phyloP scores from a whole-genome alignment of 2,329 filamentous ascomycete genomes.

The Akanthomyces uredinophilus region DNA sequence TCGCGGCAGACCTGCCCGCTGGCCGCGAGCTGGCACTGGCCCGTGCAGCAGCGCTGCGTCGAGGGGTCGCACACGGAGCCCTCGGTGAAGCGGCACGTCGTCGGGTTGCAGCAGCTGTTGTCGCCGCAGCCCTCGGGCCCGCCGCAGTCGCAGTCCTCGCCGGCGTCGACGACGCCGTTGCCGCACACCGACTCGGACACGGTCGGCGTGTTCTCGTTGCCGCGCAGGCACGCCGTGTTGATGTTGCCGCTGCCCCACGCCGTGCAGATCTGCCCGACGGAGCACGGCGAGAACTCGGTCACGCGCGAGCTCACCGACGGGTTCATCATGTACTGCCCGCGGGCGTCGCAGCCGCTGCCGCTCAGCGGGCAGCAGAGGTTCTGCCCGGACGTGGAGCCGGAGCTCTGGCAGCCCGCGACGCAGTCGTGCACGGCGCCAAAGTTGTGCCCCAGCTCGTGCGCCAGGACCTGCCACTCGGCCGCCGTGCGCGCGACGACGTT shows the following conservation, averaged over 20 bases:
- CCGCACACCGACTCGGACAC: slow-evolving; percentile 76
- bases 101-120: slow-evolving; percentile 71
- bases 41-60: slow-evolving; percentile 68
- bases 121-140: slow-evolving; percentile 58
- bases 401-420: slow-evolving; percentile 52
- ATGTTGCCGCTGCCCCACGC: slow-evolving; percentile 69
- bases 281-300: slow-evolving; percentile 71
- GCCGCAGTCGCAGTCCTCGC: slow-evolving; percentile 86
- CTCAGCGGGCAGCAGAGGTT: slow-evolving; percentile 67
- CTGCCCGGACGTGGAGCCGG: slow-evolving; percentile 32
- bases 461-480: slow-evolving; percentile 84
- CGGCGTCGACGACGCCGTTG: slow-evolving; percentile 83
- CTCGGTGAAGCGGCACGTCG: slow-evolving; percentile 70
- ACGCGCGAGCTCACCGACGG: slow-evolving; percentile 67
- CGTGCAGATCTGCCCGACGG: slow-evolving; percentile 80
- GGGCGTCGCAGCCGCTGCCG: slow-evolving; percentile 60
- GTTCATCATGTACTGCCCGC: slow-evolving; percentile 79
- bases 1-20: slow-evolving; percentile 66
- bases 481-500: slow-evolving; percentile 75
- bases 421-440: slow-evolving; percentile 91
- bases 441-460: slow-evolving; percentile 81
- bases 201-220: slow-evolving; percentile 69
- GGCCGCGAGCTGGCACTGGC: slow-evolving; percentile 56
- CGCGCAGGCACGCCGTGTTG: slow-evolving; percentile 64
- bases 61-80: slow-evolving; percentile 66